Percentiles rank a stretch among this genome's conserved stretches.
Evolutionary conservation across 2,329 filamentous ascomycete species (phyloP).

Genomic region (Colletotrichum tofieldiae): DNA sequence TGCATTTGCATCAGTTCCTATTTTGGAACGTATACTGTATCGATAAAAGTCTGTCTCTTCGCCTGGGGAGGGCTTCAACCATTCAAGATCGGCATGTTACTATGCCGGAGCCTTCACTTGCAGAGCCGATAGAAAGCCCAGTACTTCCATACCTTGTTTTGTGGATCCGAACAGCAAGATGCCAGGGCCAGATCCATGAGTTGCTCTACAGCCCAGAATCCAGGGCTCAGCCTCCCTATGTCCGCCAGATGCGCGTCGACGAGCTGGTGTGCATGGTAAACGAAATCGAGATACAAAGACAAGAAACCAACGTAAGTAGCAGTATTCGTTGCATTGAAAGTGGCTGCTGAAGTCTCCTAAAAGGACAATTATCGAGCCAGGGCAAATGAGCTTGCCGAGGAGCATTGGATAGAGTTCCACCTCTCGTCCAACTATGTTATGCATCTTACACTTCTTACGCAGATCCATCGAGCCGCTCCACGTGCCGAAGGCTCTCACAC

Average conservation of each 20-base stretch:
- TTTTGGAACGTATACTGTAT: slow-evolving; percentile 74
- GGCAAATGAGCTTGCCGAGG: slow-evolving; percentile 11
- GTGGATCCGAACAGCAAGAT: slow-evolving; percentile 66
- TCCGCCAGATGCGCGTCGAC: slow-evolving; percentile 53
- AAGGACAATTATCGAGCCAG: too few relatives aligned
- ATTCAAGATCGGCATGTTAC: slow-evolving; percentile 73
- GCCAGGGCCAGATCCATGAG: slow-evolving; percentile 71
- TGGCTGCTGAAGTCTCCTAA: too few relatives aligned
- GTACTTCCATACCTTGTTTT: slow-evolving; percentile 57
- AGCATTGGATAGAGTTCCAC: slow-evolving; percentile 53
- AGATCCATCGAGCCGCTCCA: slow-evolving; percentile 61
- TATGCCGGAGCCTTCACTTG: slow-evolving; percentile 39
- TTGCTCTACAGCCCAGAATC: slow-evolving; percentile 65
- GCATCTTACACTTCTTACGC: slow-evolving; percentile 57
- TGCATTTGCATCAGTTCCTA: slow-evolving; percentile 48
- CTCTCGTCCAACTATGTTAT: slow-evolving; percentile 59
- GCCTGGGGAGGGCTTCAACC: slow-evolving; percentile 67
- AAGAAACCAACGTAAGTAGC: slow-evolving; percentile 31
- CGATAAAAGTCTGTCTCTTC: slow-evolving; percentile 70
- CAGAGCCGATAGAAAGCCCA: not conserved
- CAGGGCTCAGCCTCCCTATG: slow-evolving; percentile 52
- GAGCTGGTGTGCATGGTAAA: slow-evolving; percentile 39
- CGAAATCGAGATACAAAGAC: slow-evolving; percentile 38
- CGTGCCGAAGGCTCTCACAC: slow-evolving; percentile 46
- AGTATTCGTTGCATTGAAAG: not conserved